Conservation (phyloP, 164 flowering plant species). For the Vitis cinerea region DNA sequence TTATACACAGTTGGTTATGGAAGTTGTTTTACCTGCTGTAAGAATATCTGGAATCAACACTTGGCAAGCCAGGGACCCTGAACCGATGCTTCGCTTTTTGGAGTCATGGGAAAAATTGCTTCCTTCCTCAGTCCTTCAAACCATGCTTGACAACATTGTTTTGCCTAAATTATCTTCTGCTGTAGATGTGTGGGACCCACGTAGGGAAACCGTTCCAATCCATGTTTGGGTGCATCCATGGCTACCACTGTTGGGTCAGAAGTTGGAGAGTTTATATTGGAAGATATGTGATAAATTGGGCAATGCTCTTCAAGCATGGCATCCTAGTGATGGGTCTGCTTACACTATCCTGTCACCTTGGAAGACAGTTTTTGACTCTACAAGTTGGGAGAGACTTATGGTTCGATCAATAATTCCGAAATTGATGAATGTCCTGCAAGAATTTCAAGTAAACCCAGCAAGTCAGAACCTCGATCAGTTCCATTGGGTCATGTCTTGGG, state of each 20-base stretch:
- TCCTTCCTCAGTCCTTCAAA: constrained; percentile 60
- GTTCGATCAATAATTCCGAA: constrained; percentile 76
- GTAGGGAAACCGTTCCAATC: constrained; percentile 76
- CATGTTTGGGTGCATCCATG: constrained; percentile 96
- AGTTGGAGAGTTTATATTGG: constrained; percentile 66
- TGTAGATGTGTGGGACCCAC: constrained; percentile 87
- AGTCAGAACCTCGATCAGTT: constrained; percentile 78
- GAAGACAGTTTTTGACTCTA: constrained; percentile 84
- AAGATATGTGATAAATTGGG: constrained; percentile 72
- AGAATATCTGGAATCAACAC: constrained; percentile 79
- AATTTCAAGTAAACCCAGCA: constrained; percentile 78
- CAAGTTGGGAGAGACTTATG: constrained; percentile 87
- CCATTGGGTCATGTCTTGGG: constrained; percentile 82
- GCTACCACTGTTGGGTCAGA: constrained; percentile 76
- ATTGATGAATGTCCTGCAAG: constrained; percentile 58
- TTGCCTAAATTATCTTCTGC: constrained; percentile 80
- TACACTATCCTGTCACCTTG: constrained; percentile 77
- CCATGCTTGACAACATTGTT: constrained; percentile 59
- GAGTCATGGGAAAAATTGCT: constrained; percentile 80
- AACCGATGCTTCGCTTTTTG: constrained; percentile 78
- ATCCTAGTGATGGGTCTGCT: constrained; percentile 87
- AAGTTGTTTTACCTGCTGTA: constrained; percentile 81
- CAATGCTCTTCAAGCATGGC: constrained; percentile 86
- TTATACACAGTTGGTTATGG: constrained; percentile 65
- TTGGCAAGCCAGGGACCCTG: constrained; percentile 90